phyloP scores from a whole-genome alignment of 192 early-diverging fungal genomes.

The Coemansia sp. region DNA sequence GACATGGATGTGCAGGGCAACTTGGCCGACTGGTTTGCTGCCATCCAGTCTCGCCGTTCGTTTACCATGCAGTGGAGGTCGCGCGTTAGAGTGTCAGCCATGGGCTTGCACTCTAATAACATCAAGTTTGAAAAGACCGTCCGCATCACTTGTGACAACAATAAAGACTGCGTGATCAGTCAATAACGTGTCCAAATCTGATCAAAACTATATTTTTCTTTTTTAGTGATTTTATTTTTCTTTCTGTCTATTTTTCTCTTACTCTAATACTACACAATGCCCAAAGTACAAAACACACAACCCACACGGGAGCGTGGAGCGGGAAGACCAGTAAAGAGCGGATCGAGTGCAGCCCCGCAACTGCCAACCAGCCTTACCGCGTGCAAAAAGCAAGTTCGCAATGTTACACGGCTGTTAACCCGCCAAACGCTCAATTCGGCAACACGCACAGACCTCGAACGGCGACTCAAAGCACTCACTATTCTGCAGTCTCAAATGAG shows the following conservation, averaged over 20 bases:
- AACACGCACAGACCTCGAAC: conserved; percentile 31
- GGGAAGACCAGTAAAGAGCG: neutral
- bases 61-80: conserved; percentile 52
- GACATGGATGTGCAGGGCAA: conserved; percentile 6
- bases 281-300: neutral
- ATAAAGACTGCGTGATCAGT: conserved; percentile 28
- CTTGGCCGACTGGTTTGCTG: conserved; percentile 40
- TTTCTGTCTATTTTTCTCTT: conserved; percentile 1
- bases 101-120: conserved; percentile 40
- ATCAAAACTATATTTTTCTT: conserved; percentile 2
- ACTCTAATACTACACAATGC: conserved; percentile 11
- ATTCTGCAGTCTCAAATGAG: conserved; percentile 23
- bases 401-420: conserved; percentile 25
- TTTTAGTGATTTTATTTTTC: conserved; percentile 1
- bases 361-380: conserved; percentile 29
- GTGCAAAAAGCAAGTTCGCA: conserved; percentile 43
- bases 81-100: conserved; percentile 30
- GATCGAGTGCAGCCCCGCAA: neutral
- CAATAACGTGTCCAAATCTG: neutral
- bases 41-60: conserved; percentile 27
- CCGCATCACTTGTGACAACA: conserved; percentile 22
- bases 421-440: conserved; percentile 20
- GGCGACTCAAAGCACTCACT: conserved; percentile 29
- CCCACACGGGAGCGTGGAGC: neutral
- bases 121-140: conserved; percentile 48